Evolutionary conservation across 371 early-diverging fungal genomes (phyloP).

Genomic region (Syncephalis plumigaleata): DNA sequence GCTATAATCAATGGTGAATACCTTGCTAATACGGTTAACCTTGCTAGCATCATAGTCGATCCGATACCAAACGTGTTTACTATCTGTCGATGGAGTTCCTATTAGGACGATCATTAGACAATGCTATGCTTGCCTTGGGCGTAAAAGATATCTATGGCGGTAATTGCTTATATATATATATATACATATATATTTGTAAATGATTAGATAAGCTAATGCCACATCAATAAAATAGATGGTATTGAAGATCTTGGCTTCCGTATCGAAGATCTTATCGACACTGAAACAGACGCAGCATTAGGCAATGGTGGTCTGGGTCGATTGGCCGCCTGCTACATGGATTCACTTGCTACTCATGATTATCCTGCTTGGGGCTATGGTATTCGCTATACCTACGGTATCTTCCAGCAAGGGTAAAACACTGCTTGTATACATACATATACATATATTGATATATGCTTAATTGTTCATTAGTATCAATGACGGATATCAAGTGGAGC

Average conservation of each 20-base stretch:
- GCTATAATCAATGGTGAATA: not conserved
- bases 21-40: slow-evolving; percentile 1
- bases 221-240: slow-evolving; percentile 13
- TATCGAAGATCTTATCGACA: slow-evolving; percentile 69
- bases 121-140: slow-evolving; percentile 65
- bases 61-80: slow-evolving; percentile 76
- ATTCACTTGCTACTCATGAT: slow-evolving; percentile 73
- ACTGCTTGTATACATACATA: too few species aligned
- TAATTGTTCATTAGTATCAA: slow-evolving; percentile 56
- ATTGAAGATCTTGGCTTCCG: slow-evolving; percentile 58
- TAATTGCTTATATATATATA: too few species aligned
- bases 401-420: slow-evolving; percentile 71
- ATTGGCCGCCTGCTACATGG: slow-evolving; percentile 80
- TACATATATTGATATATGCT: too few species aligned
- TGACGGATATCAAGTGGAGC: slow-evolving; percentile 81
- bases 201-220: too few species aligned
- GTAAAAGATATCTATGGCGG: slow-evolving; percentile 47
- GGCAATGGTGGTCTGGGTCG: slow-evolving; percentile 90
- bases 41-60: too few species aligned
- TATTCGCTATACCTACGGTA: slow-evolving; percentile 82
- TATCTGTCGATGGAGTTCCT: slow-evolving; percentile 90
- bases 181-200: too few species aligned
- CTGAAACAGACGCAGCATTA: slow-evolving; percentile 83
- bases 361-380: slow-evolving; percentile 83
- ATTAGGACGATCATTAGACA: slow-evolving; percentile 85